A percentile compares a stretch with the other conserved stretches of the same genome.
These are phyloP conservation scores for Datisca glomerata DNA, from an alignment of 306 rosid species.

Conservation along the genomic window DNA sequence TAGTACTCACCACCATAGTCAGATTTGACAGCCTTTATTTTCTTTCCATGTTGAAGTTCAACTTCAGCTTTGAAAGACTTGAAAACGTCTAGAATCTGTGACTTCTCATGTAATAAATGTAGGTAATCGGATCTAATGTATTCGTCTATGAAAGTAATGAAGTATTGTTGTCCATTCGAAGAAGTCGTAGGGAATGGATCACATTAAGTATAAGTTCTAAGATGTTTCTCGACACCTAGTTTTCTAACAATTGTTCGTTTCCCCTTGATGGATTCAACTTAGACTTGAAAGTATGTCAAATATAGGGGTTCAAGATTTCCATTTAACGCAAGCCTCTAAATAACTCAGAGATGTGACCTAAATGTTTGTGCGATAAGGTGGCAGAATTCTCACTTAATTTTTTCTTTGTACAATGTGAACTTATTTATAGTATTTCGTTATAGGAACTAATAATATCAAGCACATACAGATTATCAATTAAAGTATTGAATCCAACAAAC, in stretches of 20 bases:
- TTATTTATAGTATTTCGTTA: neutral
- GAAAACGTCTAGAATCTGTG: neutral
- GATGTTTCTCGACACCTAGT: neutral
- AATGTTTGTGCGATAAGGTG: neutral
- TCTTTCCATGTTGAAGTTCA: neutral
- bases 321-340: neutral
- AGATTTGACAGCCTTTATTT: neutral
- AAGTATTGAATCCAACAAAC: neutral
- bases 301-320: neutral
- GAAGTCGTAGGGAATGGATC: neutral
- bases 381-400: neutral
- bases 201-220: neutral
- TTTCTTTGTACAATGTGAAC: neutral
- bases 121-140: neutral
- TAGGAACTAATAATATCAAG: neutral
- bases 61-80: neutral
- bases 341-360: neutral
- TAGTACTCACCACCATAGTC: neutral
- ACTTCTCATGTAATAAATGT: neutral
- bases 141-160: neutral
- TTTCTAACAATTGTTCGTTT: neutral
- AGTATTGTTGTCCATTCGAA: neutral
- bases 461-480: neutral
- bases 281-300: no score
- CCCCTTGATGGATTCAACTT: neutral